These are phyloP conservation scores for Odontarrhena argentea DNA, from an alignment of 345 rosid genomes.

Conservation along the genomic window DNA sequence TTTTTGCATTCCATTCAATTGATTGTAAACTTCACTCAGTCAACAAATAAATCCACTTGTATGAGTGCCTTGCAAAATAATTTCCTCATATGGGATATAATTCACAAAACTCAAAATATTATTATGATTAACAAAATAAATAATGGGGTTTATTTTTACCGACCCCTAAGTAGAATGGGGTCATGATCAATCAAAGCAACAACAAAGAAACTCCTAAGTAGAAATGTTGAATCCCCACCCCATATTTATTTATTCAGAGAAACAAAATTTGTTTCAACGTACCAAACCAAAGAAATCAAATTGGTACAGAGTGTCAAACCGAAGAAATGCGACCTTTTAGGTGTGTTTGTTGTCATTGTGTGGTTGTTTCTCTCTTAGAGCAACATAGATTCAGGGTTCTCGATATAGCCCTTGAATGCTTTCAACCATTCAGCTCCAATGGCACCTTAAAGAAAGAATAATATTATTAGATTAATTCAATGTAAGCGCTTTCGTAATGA, in stretches of 20 bases:
- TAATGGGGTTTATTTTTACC: constrained; percentile 12
- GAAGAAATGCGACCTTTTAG: constrained; percentile 16
- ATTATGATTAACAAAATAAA: constrained; percentile 19
- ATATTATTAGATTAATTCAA: neutral
- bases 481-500: neutral
- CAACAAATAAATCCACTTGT: too few relatives aligned
- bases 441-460: constrained; percentile 57
- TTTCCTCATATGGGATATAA: constrained; percentile 9
- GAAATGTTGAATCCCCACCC: constrained; percentile 1
- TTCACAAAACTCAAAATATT: neutral
- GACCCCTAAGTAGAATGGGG: neutral
- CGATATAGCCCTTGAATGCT: constrained; percentile 89
- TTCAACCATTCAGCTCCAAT: constrained; percentile 97
- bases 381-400: constrained; percentile 95
- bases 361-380: constrained; percentile 45
- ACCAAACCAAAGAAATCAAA: constrained; percentile 24
- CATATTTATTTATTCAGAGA: constrained; percentile 19
- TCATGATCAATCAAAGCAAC: too few relatives aligned
- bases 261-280: constrained; percentile 13
- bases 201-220: constrained; percentile 5
- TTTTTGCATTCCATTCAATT: too few relatives aligned
- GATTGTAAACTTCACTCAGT: too few relatives aligned
- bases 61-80: too few relatives aligned
- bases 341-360: constrained; percentile 3
- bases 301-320: constrained; percentile 33